Evolutionary conservation across 805 yeast genomes (phyloP).

Genomic region (Metschnikowia shivogae): DNA sequence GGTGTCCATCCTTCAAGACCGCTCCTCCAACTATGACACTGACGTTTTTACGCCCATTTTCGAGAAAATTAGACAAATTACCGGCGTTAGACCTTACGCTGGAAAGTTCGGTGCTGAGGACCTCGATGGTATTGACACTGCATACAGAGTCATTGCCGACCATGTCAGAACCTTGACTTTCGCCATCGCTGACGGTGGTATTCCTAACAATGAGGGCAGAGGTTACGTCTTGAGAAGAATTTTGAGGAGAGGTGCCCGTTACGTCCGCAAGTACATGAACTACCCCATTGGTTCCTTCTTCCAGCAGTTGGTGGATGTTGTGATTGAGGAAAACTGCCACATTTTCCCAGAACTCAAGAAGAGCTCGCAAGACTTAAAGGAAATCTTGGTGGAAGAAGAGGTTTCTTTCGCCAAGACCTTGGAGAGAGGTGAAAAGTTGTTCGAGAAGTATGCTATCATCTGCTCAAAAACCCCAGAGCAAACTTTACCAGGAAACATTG

Average conservation of each 20-base stretch:
- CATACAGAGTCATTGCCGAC: conserved; percentile 96
- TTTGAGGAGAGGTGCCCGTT: conserved; percentile 96
- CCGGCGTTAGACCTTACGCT: conserved; percentile 85
- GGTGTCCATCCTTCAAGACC: conserved; percentile 90
- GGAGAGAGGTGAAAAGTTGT: conserved; percentile 96
- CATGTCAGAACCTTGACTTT: conserved; percentile 96
- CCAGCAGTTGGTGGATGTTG: conserved; percentile 86
- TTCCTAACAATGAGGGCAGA: conserved; percentile 98
- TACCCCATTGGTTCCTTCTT: conserved; percentile 94
- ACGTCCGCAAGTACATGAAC: conserved; percentile 92
- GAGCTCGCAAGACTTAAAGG: conserved; percentile 71
- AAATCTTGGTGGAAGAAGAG: conserved; percentile 94
- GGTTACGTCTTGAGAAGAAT: conserved; percentile 97
- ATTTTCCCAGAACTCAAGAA: conserved; percentile 88
- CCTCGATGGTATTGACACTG: conserved; percentile 92
- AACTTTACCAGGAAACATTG: conserved; percentile 86
- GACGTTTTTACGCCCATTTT: conserved; percentile 93
- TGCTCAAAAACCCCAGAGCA: conserved; percentile 74
- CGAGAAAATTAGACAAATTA: conserved; percentile 79
- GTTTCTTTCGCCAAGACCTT: conserved; percentile 90
- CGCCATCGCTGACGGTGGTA: conserved; percentile 98
- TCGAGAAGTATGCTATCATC: conserved; percentile 84
- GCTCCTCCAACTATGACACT: conserved; percentile 91
- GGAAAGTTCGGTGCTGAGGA: conserved; percentile 95
- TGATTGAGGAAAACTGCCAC: conserved; percentile 80